Percentiles rank a stretch among this genome's conserved stretches.
These are phyloP conservation scores for Artemisia annua DNA, from an alignment of 129 eudicot genomes.

Conservation along the genomic window DNA sequence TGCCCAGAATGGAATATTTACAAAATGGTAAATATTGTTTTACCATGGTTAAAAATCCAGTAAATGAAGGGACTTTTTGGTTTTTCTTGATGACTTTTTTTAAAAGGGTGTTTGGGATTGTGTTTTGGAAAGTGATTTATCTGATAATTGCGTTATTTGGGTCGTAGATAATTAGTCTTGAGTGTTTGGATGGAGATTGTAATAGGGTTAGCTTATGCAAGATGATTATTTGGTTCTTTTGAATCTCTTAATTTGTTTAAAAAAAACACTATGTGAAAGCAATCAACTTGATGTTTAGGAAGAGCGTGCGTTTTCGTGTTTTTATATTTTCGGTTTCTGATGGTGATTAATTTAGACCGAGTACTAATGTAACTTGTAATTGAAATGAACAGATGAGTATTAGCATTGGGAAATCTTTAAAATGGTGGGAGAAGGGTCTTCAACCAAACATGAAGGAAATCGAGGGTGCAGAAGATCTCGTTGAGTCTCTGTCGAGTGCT, in stretches of 20 bases:
- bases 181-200: no score
- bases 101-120: not conserved
- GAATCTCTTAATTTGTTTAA: no score
- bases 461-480: constrained; percentile 68
- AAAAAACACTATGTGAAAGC: no score
- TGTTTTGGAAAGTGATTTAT: not conserved
- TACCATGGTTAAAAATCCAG: constrained; percentile 5
- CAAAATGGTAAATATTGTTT: constrained; percentile 10
- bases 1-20: constrained; percentile 1
- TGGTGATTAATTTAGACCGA: no score
- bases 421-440: constrained; percentile 82
- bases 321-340: not conserved
- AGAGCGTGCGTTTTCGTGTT: not conserved
- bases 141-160: no score
- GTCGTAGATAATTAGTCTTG: not conserved
- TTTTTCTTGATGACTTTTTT: not conserved
- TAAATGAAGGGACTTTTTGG: constrained; percentile 9
- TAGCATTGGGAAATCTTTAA: constrained; percentile 56
- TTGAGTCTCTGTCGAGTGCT: constrained; percentile 54
- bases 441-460: constrained; percentile 68
- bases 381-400: constrained; percentile 40
- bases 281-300: not conserved
- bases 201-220: no score
- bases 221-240: no score
- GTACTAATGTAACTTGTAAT: no score